Conservation (phyloP, 169 alveolate genomes). For the Amoebophrya sp. region DNA sequence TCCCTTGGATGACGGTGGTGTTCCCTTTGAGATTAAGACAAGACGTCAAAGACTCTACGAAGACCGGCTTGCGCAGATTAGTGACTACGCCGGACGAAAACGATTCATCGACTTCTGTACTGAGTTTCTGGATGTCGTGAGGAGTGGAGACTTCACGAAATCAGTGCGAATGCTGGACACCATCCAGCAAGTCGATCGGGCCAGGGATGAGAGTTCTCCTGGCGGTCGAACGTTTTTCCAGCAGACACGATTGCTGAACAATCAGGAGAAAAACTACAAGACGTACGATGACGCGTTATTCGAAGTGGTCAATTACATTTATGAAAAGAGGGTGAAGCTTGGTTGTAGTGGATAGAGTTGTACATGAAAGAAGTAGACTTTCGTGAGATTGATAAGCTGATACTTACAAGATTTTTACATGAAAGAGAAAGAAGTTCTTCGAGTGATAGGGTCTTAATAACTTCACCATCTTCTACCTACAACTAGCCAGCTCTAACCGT, state of each 20-base stretch:
- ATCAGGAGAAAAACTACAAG: neutral
- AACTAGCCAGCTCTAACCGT: too few species aligned
- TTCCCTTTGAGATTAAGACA: neutral
- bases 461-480: too few species aligned
- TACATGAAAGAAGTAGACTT: too few species aligned
- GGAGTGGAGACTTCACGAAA: neutral
- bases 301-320: neutral
- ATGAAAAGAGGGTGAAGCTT: too few species aligned
- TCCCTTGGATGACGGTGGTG: too few species aligned
- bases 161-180: neutral
- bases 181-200: constrained; percentile 9
- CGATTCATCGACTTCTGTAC: neutral
- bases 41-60: neutral
- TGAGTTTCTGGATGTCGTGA: neutral
- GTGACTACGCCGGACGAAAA: neutral
- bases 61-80: neutral
- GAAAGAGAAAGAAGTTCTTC: too few species aligned
- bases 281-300: neutral
- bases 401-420: too few species aligned
- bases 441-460: too few species aligned
- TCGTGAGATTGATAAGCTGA: too few species aligned
- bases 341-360: too few species aligned
- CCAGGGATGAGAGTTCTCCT: neutral
- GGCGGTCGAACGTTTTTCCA: neutral
- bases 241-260: neutral